Evolutionary conservation across 257 asterid species (phyloP).

Genomic region (Prunella vulgaris): DNA sequence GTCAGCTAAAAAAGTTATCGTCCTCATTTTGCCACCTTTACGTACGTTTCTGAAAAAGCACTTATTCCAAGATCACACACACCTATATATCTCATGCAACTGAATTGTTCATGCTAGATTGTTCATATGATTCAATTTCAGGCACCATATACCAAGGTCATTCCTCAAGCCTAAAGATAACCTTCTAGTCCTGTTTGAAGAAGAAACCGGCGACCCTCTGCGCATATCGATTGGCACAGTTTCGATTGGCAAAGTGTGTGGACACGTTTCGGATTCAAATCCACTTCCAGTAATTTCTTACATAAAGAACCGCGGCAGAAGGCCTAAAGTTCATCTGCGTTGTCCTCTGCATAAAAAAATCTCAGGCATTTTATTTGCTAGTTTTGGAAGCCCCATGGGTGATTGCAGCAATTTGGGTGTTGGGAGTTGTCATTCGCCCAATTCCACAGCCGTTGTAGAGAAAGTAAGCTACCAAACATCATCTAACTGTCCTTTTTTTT

Average conservation of each 20-base stretch:
- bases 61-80: no score
- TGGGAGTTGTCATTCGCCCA: conserved; percentile 50
- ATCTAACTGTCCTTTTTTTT: neutral
- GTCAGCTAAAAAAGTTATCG: no score
- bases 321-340: conserved; percentile 36
- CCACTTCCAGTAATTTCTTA: conserved; percentile 26
- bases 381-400: conserved; percentile 42
- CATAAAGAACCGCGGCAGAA: conserved; percentile 15
- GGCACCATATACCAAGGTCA: conserved; percentile 87
- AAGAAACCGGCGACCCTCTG: conserved; percentile 72
- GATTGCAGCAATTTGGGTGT: conserved; percentile 42
- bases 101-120: neutral
- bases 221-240: conserved; percentile 55
- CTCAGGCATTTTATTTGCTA: conserved; percentile 36
- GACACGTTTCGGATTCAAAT: conserved; percentile 36
- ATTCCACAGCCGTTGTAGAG: conserved; percentile 46
- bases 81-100: neutral
- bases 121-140: conserved; percentile 16
- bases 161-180: conserved; percentile 59
- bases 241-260: conserved; percentile 46
- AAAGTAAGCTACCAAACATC: conserved; percentile 33
- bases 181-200: conserved; percentile 66
- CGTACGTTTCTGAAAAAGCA: no score
- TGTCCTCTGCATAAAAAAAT: conserved; percentile 36
- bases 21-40: no score